These are phyloP conservation scores for Diaporthe helianthi DNA, from an alignment of 2,329 filamentous ascomycete species.

Conservation along the genomic window DNA sequence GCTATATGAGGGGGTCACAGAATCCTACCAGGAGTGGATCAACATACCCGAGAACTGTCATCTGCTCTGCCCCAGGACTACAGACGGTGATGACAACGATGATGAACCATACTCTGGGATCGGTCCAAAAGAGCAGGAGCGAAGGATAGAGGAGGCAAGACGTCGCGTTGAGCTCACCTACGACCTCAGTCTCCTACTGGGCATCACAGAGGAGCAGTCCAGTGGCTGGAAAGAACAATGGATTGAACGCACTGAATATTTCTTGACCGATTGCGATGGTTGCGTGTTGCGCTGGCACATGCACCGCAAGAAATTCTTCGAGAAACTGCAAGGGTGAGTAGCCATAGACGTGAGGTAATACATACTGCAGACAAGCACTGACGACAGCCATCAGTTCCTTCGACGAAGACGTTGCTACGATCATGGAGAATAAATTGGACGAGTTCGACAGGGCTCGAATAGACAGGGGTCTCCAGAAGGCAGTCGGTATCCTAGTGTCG, in stretches of 20 bases:
- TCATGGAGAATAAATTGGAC: conserved; percentile 50
- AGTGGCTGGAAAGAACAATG: conserved; percentile 68
- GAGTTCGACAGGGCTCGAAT: conserved; percentile 47
- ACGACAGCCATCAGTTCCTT: conserved; percentile 42
- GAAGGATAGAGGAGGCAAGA: conserved; percentile 61
- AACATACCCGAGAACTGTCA: conserved; percentile 59
- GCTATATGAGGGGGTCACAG: conserved; percentile 40
- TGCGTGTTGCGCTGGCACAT: conserved; percentile 80
- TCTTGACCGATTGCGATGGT: conserved; percentile 69
- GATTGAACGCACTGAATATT: conserved; percentile 60
- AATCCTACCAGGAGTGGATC: conserved; percentile 36
- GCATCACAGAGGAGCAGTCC: conserved; percentile 67
- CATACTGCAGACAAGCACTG: not conserved
- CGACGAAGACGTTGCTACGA: conserved; percentile 46
- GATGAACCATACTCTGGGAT: conserved; percentile 56
- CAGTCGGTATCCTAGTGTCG: conserved; percentile 55
- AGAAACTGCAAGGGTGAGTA: conserved; percentile 66
- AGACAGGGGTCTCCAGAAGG: conserved; percentile 52
- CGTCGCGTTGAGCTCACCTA: conserved; percentile 68
- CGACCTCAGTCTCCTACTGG: conserved; percentile 72
- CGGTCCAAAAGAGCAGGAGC: conserved; percentile 56
- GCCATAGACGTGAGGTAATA: not conserved
- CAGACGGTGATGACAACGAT: conserved; percentile 66
- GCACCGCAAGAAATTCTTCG: conserved; percentile 67
- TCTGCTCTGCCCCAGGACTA: conserved; percentile 69